Evolutionary conservation across 192 early-diverging fungal genomes (phyloP).

Genomic region (Podila epigama): DNA sequence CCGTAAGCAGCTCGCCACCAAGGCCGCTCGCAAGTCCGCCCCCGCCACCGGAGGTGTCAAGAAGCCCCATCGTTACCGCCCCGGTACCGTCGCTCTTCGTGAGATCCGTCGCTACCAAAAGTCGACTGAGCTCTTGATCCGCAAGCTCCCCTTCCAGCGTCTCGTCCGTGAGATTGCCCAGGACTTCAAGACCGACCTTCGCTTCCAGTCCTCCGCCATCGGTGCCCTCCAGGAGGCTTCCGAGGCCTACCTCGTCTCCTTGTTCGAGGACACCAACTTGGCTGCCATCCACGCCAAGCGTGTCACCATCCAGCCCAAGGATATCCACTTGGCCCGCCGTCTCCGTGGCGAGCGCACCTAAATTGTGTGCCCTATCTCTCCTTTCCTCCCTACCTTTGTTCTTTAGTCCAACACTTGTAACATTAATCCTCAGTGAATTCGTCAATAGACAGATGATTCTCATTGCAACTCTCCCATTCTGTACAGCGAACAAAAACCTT

Average conservation of each 20-base stretch:
- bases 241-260: constrained; percentile 90
- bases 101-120: constrained; percentile 97
- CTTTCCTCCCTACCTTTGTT: background rate
- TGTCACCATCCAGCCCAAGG: constrained; percentile 99
- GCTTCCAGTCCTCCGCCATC: constrained; percentile 99
- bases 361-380: constrained; percentile 15
- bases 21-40: constrained; percentile 97
- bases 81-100: constrained; percentile 90
- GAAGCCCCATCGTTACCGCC: constrained; percentile 88
- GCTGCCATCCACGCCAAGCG: constrained; percentile 99
- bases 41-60: constrained; percentile 93
- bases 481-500: background rate
- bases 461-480: background rate
- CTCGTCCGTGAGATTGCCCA: constrained; percentile 99
- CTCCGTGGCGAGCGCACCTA: constrained; percentile 92
- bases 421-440: constrained; percentile 29
- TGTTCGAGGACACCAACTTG: constrained; percentile 99
- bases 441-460: constrained; percentile 3
- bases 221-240: constrained; percentile 62
- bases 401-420: constrained; percentile 26
- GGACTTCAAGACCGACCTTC: constrained; percentile 99
- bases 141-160: constrained; percentile 94
- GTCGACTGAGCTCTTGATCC: constrained; percentile 93
- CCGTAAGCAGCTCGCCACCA: constrained; percentile 95
- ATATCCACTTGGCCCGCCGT: constrained; percentile 97